These are phyloP conservation scores for Leersia perrieri DNA, from an alignment of 176 grass and related monocot species.

Conservation along the genomic window DNA sequence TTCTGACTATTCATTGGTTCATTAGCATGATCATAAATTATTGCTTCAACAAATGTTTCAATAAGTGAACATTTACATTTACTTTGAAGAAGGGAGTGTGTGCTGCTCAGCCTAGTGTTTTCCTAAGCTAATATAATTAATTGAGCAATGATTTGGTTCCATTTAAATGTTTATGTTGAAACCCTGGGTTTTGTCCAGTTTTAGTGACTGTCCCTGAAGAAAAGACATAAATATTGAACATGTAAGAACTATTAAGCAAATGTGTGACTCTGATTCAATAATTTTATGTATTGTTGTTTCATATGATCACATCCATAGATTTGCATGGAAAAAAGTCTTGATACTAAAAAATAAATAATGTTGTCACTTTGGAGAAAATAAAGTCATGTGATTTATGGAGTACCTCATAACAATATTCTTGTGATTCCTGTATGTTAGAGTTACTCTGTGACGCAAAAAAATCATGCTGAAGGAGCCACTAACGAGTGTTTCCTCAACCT, in stretches of 20 bases:
- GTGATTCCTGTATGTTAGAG: slow-evolving; percentile 84
- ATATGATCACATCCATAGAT: neutral
- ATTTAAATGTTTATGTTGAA: neutral
- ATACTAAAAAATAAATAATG: neutral
- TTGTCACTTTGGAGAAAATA: neutral
- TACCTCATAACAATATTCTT: slow-evolving; percentile 98
- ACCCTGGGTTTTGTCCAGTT: neutral
- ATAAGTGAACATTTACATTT: neutral
- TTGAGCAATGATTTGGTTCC: neutral
- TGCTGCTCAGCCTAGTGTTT: neutral
- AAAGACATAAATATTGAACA: slow-evolving; percentile 1
- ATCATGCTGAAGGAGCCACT: slow-evolving; percentile 94
- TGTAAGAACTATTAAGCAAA: slow-evolving; percentile 18
- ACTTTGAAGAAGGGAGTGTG: neutral
- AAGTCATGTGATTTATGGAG: neutral
- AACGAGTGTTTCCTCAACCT: slow-evolving; percentile 84
- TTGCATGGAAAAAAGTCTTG: neutral
- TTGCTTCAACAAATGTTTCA: neutral
- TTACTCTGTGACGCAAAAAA: slow-evolving; percentile 89
- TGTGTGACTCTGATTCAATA: slow-evolving; percentile 4
- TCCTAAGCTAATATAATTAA: neutral
- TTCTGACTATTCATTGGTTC: neutral
- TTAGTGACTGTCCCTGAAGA: slow-evolving; percentile 15
- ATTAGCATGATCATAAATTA: neutral
- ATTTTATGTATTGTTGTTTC: slow-evolving; percentile 5